Evolutionary conservation across 306 rosid genomes (phyloP).

Genomic region (Hippophae tibetana): DNA sequence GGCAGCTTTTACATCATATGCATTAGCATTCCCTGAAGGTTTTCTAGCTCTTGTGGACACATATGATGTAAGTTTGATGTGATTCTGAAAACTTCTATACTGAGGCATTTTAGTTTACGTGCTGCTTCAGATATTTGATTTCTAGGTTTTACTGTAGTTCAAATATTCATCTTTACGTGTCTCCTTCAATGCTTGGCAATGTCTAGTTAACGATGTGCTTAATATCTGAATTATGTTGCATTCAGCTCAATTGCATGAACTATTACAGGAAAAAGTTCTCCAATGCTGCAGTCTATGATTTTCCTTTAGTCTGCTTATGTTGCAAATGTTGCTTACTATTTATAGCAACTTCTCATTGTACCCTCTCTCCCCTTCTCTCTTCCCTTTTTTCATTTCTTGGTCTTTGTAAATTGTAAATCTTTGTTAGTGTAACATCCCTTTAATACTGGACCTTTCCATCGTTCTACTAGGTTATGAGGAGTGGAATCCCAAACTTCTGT

Average conservation of each 20-base stretch:
- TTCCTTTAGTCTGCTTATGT: not conserved
- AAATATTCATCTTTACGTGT: not conserved
- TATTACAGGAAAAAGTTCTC: not conserved
- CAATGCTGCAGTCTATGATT: not conserved
- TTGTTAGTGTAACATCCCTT: not conserved
- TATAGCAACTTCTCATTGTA: not conserved
- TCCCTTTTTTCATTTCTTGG: not conserved
- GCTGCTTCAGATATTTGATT: not conserved
- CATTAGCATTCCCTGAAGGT: conserved; percentile 79
- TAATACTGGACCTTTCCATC: conserved; percentile 9
- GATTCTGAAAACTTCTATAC: no score
- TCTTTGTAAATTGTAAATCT: not conserved
- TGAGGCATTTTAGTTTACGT: no score
- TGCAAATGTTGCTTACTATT: not conserved
- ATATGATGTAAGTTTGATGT: conserved; percentile 59
- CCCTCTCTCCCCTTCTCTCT: not conserved
- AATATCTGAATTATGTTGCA: not conserved
- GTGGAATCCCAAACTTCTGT: conserved; percentile 90
- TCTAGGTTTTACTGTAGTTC: not conserved
- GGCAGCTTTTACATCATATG: conserved; percentile 93
- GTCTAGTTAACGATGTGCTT: not conserved
- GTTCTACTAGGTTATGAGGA: conserved; percentile 71
- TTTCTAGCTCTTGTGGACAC: conserved; percentile 99
- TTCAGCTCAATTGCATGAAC: not conserved
- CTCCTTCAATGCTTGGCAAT: not conserved